Evolutionary conservation across 228 moss, liverwort and hornwort species (phyloP).

Genomic region (Sphagnum fallax): DNA sequence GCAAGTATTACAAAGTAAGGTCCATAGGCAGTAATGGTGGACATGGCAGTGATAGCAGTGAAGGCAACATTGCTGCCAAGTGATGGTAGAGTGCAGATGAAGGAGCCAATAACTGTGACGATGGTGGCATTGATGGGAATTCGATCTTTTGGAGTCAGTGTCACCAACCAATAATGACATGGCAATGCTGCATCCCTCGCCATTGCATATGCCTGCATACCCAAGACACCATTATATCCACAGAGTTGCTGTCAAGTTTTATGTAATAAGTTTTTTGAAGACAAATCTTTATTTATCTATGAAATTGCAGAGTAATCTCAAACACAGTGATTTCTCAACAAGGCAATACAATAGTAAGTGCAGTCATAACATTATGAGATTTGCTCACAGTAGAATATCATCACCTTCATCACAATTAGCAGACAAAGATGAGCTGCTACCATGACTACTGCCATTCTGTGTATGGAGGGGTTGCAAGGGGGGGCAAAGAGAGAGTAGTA

Average conservation of each 20-base stretch:
- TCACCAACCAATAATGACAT: constrained; percentile 5
- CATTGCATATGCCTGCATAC: constrained; percentile 21
- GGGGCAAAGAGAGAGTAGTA: constrained; percentile 1
- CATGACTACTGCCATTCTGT: too few relatives aligned
- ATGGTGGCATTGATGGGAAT: constrained; percentile 34
- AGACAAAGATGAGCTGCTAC: background rate
- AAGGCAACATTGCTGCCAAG: constrained; percentile 34
- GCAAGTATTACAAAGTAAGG: constrained; percentile 35
- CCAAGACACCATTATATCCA: background rate
- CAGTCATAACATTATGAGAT: too few relatives aligned
- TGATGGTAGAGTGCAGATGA: constrained; percentile 31
- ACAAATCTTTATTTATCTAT: too few relatives aligned
- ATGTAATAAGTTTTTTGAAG: background rate
- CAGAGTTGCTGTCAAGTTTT: background rate
- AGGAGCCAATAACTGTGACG: constrained; percentile 31
- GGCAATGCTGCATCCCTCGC: constrained; percentile 29
- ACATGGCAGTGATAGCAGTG: constrained; percentile 43
- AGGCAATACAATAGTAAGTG: too few relatives aligned
- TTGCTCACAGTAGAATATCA: background rate
- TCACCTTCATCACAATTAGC: background rate
- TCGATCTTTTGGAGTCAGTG: constrained; percentile 11
- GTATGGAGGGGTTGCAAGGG: too few relatives aligned
- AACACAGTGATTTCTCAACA: too few relatives aligned
- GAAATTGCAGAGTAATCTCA: too few relatives aligned
- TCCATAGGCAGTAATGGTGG: constrained; percentile 42